Percentiles rank a stretch among this genome's conserved stretches.
phyloP scores from a whole-genome alignment of 257 asterid genomes.

The Ilex asprella region DNA sequence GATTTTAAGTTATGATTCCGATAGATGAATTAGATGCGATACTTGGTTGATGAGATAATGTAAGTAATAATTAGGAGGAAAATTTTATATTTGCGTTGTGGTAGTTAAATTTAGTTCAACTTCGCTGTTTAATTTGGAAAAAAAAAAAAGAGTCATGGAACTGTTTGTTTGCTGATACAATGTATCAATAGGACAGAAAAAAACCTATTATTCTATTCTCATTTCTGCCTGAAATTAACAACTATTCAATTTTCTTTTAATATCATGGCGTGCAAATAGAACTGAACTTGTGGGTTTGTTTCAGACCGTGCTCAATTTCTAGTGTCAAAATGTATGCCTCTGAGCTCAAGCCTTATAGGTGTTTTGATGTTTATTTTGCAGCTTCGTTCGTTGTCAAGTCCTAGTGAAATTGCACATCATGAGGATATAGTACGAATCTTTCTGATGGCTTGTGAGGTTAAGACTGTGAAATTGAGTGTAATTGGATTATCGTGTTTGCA shows the following conservation, averaged over 20 bases:
- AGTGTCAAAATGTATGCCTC: background rate
- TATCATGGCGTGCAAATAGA: background rate
- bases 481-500: conserved; percentile 89
- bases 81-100: background rate
- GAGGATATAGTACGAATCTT: conserved; percentile 83
- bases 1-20: background rate
- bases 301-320: background rate
- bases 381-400: conserved; percentile 82
- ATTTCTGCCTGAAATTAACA: too few species aligned
- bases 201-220: too few species aligned
- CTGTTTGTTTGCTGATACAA: too few species aligned
- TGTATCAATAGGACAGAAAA: too few species aligned
- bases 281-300: background rate
- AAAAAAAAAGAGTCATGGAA: too few species aligned
- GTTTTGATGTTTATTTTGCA: conserved; percentile 31
- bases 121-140: too few species aligned
- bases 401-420: conserved; percentile 74
- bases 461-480: conserved; percentile 73
- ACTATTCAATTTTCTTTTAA: too few species aligned
- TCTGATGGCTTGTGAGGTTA: conserved; percentile 96
- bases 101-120: too few species aligned
- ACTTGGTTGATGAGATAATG: background rate
- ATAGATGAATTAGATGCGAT: background rate
- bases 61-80: background rate
- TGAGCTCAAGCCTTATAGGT: conserved; percentile 3